Conservation (phyloP, 768 basidiomycete genomes). For the Agaricus blazei region DNA sequence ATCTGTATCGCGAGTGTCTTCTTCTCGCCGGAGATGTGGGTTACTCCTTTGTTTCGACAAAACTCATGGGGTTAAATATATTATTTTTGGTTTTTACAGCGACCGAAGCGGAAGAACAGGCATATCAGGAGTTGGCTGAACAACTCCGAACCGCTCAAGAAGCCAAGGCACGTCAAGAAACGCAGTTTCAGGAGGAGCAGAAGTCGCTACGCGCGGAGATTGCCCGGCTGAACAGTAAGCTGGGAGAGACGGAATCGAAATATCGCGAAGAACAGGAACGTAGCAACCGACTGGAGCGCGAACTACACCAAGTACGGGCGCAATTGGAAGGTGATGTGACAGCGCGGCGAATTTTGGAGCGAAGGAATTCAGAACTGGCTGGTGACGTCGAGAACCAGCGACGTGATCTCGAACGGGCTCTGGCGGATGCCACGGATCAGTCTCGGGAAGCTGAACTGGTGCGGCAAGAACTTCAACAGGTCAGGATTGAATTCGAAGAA, state of each 20-base stretch:
- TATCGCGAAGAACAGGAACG: constrained; percentile 42
- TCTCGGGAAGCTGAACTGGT: constrained; percentile 52
- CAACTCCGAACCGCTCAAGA: constrained; percentile 60
- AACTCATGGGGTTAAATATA: constrained; percentile 7
- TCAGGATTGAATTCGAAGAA: constrained; percentile 58
- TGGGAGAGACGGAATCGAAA: constrained; percentile 35
- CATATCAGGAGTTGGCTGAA: constrained; percentile 65
- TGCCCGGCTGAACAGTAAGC: constrained; percentile 40
- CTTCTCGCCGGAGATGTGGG: constrained; percentile 70
- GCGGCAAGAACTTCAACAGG: constrained; percentile 59
- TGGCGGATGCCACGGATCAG: constrained; percentile 68
- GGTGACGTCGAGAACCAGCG: constrained; percentile 53
- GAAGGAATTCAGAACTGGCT: constrained; percentile 53
- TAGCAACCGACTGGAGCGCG: constrained; percentile 55
- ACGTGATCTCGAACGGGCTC: constrained; percentile 46
- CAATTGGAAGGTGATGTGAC: constrained; percentile 61
- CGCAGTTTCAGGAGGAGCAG: constrained; percentile 54
- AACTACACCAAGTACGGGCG: constrained; percentile 55
- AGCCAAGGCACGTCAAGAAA: constrained; percentile 52
- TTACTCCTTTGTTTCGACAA: constrained; percentile 14
- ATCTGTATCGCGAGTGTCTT: constrained; percentile 65
- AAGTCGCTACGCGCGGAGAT: constrained; percentile 51
- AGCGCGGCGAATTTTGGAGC: constrained; percentile 60
- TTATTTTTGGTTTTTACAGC: constrained; percentile 32
- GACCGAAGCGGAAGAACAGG: constrained; percentile 69